phyloP scores from a whole-genome alignment of 129 eudicot genomes.

The Flaveria sonorensis region DNA sequence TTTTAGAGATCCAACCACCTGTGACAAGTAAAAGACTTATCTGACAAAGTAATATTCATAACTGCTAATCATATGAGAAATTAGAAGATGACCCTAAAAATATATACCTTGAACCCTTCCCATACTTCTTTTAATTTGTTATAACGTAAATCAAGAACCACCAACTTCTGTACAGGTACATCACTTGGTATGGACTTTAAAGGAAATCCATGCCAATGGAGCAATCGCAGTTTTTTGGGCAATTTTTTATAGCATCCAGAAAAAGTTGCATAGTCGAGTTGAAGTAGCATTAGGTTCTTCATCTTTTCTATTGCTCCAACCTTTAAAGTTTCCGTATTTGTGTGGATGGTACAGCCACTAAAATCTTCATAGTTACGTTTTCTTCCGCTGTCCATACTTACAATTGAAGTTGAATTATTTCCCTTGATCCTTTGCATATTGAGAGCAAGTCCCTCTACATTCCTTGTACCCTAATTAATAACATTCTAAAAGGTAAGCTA shows the following conservation, averaged over 20 bases:
- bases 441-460: slow-evolving; percentile 8
- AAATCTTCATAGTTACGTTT: slow-evolving; percentile 12
- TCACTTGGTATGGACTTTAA: not conserved
- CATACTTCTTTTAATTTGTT: slow-evolving; percentile 12
- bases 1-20: slow-evolving; percentile 9
- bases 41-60: not conserved
- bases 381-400: not conserved
- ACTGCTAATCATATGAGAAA: not conserved
- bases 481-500: not conserved
- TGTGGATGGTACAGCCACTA: not conserved
- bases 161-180: not conserved
- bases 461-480: slow-evolving; percentile 7
- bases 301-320: slow-evolving; percentile 1
- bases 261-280: slow-evolving; percentile 13
- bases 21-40: not conserved
- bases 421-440: slow-evolving; percentile 2
- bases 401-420: not conserved
- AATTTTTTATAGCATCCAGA: slow-evolving; percentile 6
- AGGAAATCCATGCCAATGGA: slow-evolving; percentile 16
- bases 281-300: slow-evolving; percentile 27
- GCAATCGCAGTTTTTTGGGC: slow-evolving; percentile 23
- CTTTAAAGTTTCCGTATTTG: not conserved
- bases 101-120: slow-evolving; percentile 18
- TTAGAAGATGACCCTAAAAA: not conserved
- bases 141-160: slow-evolving; percentile 24